phyloP scores from a whole-genome alignment of 2,329 filamentous ascomycete genomes.

The Neospermospora avenae region DNA sequence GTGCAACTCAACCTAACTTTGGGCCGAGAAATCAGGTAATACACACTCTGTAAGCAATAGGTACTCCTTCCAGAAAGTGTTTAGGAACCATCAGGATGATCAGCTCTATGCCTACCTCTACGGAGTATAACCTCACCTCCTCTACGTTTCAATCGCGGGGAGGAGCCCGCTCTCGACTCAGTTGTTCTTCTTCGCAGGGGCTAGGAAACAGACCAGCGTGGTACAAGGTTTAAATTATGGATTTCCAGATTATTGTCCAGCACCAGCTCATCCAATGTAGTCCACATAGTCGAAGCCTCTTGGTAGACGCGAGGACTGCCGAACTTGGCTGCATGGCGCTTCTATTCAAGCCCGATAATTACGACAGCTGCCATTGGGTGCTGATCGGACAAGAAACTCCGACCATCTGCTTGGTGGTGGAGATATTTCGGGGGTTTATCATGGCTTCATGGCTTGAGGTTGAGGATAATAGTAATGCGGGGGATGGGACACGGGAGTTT shows the following conservation, averaged over 20 bases:
- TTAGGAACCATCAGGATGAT: no score
- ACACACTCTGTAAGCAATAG: no score
- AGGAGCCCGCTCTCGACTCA: not conserved
- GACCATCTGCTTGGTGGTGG: not conserved
- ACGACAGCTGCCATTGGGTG: constrained; percentile 5
- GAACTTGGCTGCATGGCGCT: not conserved
- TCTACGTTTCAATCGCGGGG: not conserved
- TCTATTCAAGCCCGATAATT: not conserved
- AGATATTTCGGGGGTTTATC: not conserved
- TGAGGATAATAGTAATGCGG: not conserved
- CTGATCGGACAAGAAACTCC: not conserved
- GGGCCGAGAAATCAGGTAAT: no score
- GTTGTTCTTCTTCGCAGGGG: not conserved
- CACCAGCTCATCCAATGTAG: not conserved
- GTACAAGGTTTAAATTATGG: not conserved
- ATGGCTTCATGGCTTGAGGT: no score
- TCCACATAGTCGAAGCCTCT: not conserved
- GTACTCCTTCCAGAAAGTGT: no score
- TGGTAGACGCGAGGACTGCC: not conserved
- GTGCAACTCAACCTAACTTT: no score
- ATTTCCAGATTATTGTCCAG: not conserved
- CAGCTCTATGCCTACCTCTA: not conserved
- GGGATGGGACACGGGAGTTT: not conserved
- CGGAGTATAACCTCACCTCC: not conserved
- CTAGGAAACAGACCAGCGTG: not conserved